Evolutionary conservation across 768 basidiomycete genomes (phyloP), one percentile per base, ranked within the genome.

Genomic region (Mycena belliarum): DNA sequence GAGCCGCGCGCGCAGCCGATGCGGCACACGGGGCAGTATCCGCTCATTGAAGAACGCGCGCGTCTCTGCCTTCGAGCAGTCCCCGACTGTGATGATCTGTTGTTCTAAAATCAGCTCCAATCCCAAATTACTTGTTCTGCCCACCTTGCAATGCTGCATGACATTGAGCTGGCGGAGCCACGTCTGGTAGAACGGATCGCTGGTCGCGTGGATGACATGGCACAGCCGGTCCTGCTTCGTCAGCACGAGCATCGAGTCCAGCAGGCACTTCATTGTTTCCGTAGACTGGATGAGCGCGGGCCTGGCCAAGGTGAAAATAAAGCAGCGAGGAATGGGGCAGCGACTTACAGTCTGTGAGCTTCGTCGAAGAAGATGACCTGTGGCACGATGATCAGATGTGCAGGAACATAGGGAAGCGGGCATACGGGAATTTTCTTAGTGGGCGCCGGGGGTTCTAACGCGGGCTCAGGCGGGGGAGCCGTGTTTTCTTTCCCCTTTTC

Each of bases 191-290:
- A 91, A 91, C 0, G 90, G 89, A 63, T 93, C 89, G 64, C 88
- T 90, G 6, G 89, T 89, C 6, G 88, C 88, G 61, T 91, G 89
- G 49, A 91, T 84, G 65, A 92, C 86, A 66, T 92, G 89, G 65
- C 88, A 89, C 15, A 93, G 71, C n/a, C 88, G 77, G 66, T 93
- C 91, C 70, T 93, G 92, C 73, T 93, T 93, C 29, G 92, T 92
- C 52, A 93, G 74, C 15, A 93, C 91, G 20, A 93, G 82, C 83
- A 92, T 89, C 14, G 90, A 88, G 66, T 93, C 92, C 32, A 94
- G 79, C 16, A 94, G 72, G 61, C 85, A 87, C 69, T 92, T 93
- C 88, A 94, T 91, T 4, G 90, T 82, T 28, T 89, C 89, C 4
- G 79, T 78, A 0, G 89, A 91, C 63, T 89, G 85, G 40, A 93